Evolutionary conservation across 2,329 filamentous ascomycete genomes (phyloP).

Genomic region (Nothophaeocryptopus gaeumannii): DNA sequence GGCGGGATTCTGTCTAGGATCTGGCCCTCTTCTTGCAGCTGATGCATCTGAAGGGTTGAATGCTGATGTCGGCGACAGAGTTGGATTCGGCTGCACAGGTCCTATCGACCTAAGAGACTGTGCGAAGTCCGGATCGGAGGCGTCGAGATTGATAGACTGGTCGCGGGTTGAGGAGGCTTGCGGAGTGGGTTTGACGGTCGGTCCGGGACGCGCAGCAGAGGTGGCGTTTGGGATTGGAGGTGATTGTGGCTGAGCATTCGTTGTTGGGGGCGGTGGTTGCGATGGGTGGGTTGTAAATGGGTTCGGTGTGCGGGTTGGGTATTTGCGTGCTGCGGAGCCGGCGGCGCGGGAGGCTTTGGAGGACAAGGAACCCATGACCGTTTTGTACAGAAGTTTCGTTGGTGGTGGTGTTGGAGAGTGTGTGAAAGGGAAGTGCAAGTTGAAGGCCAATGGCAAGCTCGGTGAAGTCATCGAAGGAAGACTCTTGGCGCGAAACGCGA

Average conservation of each 20-base stretch:
- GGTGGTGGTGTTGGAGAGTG: not conserved
- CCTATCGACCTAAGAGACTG: constrained; percentile 70
- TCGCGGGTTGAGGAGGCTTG: constrained; percentile 39
- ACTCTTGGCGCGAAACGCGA: no score
- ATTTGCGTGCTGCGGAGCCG: constrained; percentile 53
- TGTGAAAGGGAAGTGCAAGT: not conserved
- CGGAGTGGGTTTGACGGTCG: constrained; percentile 41
- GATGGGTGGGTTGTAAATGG: constrained; percentile 28
- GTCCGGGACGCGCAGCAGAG: constrained; percentile 37
- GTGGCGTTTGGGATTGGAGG: constrained; percentile 27
- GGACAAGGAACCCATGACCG: constrained; percentile 55
- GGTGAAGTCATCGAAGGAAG: no score
- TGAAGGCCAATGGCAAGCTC: no score
- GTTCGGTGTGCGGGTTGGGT: constrained; percentile 46
- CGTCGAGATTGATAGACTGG: constrained; percentile 58
- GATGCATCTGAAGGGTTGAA: constrained; percentile 42
- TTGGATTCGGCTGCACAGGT: constrained; percentile 57
- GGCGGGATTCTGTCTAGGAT: constrained; percentile 52
- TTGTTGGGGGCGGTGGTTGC: constrained; percentile 28
- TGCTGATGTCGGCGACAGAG: constrained; percentile 54
- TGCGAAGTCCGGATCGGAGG: constrained; percentile 65
- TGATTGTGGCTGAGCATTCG: constrained; percentile 26
- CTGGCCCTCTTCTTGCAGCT: constrained; percentile 30
- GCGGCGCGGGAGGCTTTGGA: constrained; percentile 56
- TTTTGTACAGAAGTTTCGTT: not conserved